phyloP scores from a whole-genome alignment of 2,329 filamentous ascomycete genomes.

The Simplicillium sp. region DNA sequence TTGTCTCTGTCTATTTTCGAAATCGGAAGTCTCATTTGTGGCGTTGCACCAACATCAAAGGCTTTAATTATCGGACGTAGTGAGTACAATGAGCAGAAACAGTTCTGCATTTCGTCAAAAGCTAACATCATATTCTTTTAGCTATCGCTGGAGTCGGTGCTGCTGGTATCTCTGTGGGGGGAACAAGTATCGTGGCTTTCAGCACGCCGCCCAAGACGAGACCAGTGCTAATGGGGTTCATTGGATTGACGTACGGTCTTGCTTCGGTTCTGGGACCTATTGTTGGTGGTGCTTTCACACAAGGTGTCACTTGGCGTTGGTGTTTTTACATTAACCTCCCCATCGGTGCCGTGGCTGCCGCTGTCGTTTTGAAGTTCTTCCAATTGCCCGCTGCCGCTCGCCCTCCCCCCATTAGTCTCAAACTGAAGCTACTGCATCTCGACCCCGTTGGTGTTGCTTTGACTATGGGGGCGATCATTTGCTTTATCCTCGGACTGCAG shows the following conservation, averaged over 20 bases:
- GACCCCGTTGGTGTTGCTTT: slow-evolving; percentile 29
- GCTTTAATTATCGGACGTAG: slow-evolving; percentile 7
- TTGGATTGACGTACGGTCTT: slow-evolving; percentile 13
- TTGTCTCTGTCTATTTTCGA: slow-evolving; percentile 5
- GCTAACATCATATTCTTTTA: no score
- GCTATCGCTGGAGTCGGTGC: slow-evolving; percentile 31
- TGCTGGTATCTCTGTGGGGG: slow-evolving; percentile 31
- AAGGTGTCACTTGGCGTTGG: slow-evolving; percentile 15
- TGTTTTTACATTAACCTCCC: slow-evolving; percentile 21
- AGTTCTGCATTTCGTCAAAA: no score
- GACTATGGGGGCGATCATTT: slow-evolving; percentile 27
- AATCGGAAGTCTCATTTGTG: slow-evolving; percentile 7
- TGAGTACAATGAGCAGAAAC: no score
- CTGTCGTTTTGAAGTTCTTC: slow-evolving; percentile 22
- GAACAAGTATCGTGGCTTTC: slow-evolving; percentile 32
- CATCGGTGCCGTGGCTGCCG: slow-evolving; percentile 14
- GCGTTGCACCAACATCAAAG: slow-evolving; percentile 4
- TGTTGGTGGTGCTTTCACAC: slow-evolving; percentile 14
- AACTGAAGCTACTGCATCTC: slow-evolving; percentile 30
- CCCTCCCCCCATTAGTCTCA: slow-evolving; percentile 17
- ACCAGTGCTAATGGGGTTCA: slow-evolving; percentile 12
- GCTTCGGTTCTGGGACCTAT: slow-evolving; percentile 14
- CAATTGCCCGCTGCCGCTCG: slow-evolving; percentile 21
- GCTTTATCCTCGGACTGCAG: slow-evolving; percentile 30
- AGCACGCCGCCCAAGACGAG: slow-evolving; percentile 12